phyloP scores from a whole-genome alignment of 106 monocot genomes.

The Dendrobium officinale region DNA sequence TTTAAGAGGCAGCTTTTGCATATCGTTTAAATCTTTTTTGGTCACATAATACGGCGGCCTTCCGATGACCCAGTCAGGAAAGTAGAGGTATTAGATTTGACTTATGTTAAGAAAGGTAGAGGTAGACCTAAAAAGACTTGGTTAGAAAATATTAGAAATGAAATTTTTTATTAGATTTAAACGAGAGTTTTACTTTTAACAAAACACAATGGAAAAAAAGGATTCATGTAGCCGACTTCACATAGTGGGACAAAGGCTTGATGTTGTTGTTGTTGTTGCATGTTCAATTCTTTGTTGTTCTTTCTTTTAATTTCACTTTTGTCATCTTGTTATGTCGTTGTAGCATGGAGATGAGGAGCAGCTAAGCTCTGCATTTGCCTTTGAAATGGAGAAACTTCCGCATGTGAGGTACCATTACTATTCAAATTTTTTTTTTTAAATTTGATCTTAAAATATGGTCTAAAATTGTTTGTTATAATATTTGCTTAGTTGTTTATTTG shows the following conservation, averaged over 20 bases:
- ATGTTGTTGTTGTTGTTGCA: not conserved
- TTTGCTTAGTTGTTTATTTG: not conserved
- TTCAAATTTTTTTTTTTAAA: not conserved
- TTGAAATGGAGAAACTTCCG: slow-evolving; percentile 72
- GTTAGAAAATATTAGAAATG: too few relatives aligned
- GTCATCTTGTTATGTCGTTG: slow-evolving; percentile 4
- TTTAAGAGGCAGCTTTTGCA: not conserved
- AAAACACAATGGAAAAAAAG: too few relatives aligned
- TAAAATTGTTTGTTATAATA: not conserved
- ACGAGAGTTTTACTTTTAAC: too few relatives aligned
- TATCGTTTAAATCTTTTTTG: too few relatives aligned
- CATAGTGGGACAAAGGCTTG: too few relatives aligned
- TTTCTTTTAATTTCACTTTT: not conserved
- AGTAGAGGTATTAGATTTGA: too few relatives aligned
- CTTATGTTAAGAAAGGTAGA: too few relatives aligned
- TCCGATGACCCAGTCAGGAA: too few relatives aligned
- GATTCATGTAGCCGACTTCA: too few relatives aligned
- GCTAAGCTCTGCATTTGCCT: slow-evolving; percentile 63
- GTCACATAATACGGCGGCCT: too few relatives aligned
- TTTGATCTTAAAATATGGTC: not conserved
- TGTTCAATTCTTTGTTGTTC: not conserved
- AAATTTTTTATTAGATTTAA: too few relatives aligned
- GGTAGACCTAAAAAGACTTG: too few relatives aligned
- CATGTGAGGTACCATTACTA: slow-evolving; percentile 42
- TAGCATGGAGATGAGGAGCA: slow-evolving; percentile 90